Evolutionary conservation across 2,329 filamentous ascomycete species (phyloP).

Genomic region (Pseudogymnoascus sp.): DNA sequence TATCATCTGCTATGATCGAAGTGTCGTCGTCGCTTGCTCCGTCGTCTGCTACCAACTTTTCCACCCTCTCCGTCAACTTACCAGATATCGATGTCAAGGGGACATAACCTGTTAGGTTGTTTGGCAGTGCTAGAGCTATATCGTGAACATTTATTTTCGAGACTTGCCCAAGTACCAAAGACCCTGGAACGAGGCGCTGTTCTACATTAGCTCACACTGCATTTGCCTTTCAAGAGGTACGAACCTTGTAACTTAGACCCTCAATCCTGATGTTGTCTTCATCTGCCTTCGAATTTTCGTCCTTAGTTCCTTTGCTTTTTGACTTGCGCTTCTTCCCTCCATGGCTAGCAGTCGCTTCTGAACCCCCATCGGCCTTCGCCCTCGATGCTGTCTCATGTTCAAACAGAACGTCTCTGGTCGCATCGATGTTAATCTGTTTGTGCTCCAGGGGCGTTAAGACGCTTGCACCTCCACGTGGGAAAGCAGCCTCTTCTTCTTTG

Average conservation of each 20-base stretch:
- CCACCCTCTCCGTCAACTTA: slow-evolving; percentile 65
- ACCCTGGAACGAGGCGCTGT: slow-evolving; percentile 76
- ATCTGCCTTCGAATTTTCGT: slow-evolving; percentile 42
- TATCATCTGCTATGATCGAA: slow-evolving; percentile 40
- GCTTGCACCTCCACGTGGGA: slow-evolving; percentile 86
- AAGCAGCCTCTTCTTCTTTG: slow-evolving; percentile 78
- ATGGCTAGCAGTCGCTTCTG: slow-evolving; percentile 22
- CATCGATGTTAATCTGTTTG: slow-evolving; percentile 92
- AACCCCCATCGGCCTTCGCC: slow-evolving; percentile 33
- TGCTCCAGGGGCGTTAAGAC: slow-evolving; percentile 88
- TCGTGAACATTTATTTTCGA: slow-evolving; percentile 72
- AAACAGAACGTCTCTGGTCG: slow-evolving; percentile 83
- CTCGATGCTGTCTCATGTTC: slow-evolving; percentile 62
- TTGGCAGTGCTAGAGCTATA: slow-evolving; percentile 75
- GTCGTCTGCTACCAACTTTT: slow-evolving; percentile 54
- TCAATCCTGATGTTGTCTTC: slow-evolving; percentile 62
- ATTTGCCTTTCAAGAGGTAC: slow-evolving; percentile 18
- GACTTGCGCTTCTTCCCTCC: slow-evolving; percentile 43
- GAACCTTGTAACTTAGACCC: slow-evolving; percentile 80
- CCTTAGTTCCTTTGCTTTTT: slow-evolving; percentile 45
- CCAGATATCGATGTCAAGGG: slow-evolving; percentile 89
- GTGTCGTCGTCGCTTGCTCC: slow-evolving; percentile 43
- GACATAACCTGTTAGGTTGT: slow-evolving; percentile 85
- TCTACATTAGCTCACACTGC: slow-evolving; percentile 16
- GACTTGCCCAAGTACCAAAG: slow-evolving; percentile 80